Percentiles rank a stretch among this genome's conserved stretches.
Evolutionary conservation across 2,329 filamentous ascomycete species (phyloP).

Genomic region (Xylaria sp.): DNA sequence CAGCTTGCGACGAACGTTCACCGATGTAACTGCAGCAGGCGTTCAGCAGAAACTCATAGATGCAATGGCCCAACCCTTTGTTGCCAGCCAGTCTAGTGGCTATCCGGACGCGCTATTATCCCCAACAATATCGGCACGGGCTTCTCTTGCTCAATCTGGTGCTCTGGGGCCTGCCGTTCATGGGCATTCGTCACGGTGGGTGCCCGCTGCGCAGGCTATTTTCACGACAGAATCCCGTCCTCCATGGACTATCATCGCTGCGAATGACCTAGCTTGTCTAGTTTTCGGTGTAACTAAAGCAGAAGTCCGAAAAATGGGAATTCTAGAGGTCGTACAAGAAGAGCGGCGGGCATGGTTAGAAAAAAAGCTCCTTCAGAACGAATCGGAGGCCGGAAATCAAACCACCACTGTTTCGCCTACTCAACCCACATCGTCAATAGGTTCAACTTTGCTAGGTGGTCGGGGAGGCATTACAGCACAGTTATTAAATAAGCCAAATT

Average conservation of each 20-base stretch:
- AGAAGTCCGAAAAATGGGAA: constrained; percentile 92
- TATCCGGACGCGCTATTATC: constrained; percentile 49
- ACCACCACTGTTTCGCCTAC: constrained; percentile 46
- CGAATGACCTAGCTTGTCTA: constrained; percentile 93
- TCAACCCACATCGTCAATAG: constrained; percentile 47
- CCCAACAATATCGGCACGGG: constrained; percentile 49
- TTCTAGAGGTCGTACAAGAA: constrained; percentile 90
- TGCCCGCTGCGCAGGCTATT: constrained; percentile 90
- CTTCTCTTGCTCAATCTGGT: constrained; percentile 50
- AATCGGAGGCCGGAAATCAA: constrained; percentile 53
- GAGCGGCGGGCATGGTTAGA: constrained; percentile 90
- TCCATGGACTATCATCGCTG: constrained; percentile 94
- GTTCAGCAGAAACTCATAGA: constrained; percentile 86
- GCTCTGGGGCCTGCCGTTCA: constrained; percentile 70
- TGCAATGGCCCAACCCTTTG: constrained; percentile 81
- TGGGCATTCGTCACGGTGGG: constrained; percentile 87
- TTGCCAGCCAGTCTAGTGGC: constrained; percentile 52
- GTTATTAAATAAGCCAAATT: constrained; percentile 81
- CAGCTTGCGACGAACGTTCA: constrained; percentile 83
- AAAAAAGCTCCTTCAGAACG: constrained; percentile 74
- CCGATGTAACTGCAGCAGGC: constrained; percentile 76
- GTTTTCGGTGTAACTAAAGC: constrained; percentile 99
- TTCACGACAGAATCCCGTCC: constrained; percentile 92
- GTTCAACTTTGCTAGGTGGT: constrained; percentile 68
- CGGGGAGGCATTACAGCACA: constrained; percentile 81